Base-by-base conservation (phyloP, 2,329 filamentous ascomycete genomes). In the Myriosclerotinia scirpicola region DNA sequence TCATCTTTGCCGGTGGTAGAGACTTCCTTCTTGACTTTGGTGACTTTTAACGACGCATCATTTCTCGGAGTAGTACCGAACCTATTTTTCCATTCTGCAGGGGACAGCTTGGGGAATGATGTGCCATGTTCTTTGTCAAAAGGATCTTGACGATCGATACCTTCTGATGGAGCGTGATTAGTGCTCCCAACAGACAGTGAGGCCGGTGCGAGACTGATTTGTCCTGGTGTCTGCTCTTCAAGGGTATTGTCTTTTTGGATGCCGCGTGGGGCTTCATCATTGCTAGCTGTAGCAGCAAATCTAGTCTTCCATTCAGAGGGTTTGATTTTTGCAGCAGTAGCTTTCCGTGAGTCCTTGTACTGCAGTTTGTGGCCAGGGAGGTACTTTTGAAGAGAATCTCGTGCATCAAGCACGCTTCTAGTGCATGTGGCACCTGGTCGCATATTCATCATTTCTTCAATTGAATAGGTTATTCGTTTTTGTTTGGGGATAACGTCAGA, bases 351-450 rank as follows among this genome's bases (percentile, higher is more conserved):
- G 8, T 54, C 53, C n/a, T 42, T 54, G 26, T 44, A 64, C 15
- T 34, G 36, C 44, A 20, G 52, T n/a, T 44, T 64, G 20, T 34
- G 11, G 8, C 20, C 15, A 42, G 52, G 26, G 8, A 63, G 48
- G 50, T 63, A 63, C 40, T 52, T 62, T 44, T 38, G 30, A 14
- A 61, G 34, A 50, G 8, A 61, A 14, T 50, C n/a, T 61, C n/a
- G 48, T 50, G 44, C 44, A 44, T 22, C 15, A 17, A 59, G 30
- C n/a, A 59, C 34, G 22, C 38, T 54, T 42, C 36, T 42, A 20
- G 26, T 58, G 17, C 40, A 66, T 30, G 8, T 52, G 26, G 48
- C 61, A 22, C 34, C 42, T 55, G 38, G 52, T 59, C 67, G 66
- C 55, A 66, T 40, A 22, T n/a, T 26, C 3, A 61, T 22, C 22